Evolutionary conservation across 1,139 yeast genomes (phyloP).

Genomic region (Martiniozyma asiatica): DNA sequence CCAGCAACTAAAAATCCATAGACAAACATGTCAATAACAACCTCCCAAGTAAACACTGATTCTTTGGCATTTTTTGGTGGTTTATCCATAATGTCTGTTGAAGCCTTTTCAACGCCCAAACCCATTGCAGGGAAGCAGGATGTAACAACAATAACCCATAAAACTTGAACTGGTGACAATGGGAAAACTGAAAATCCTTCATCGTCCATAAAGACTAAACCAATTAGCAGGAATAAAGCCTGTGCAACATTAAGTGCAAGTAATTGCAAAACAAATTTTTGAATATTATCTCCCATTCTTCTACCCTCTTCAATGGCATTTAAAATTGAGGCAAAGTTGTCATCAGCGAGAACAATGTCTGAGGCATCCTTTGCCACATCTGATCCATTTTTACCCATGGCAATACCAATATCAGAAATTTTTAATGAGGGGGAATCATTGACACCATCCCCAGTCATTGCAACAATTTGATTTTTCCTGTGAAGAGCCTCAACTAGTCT

Average conservation of each 20-base stretch:
- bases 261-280: slow-evolving; percentile 70
- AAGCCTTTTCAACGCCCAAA: slow-evolving; percentile 61
- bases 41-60: slow-evolving; percentile 58
- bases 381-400: slow-evolving; percentile 77
- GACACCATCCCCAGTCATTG: slow-evolving; percentile 86
- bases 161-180: slow-evolving; percentile 65
- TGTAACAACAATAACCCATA: slow-evolving; percentile 71
- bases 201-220: slow-evolving; percentile 55
- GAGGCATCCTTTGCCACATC: slow-evolving; percentile 78
- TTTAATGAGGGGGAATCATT: slow-evolving; percentile 76
- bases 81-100: slow-evolving; percentile 51
- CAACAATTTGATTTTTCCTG: slow-evolving; percentile 57
- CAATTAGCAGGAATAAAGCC: slow-evolving; percentile 58
- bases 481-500: slow-evolving; percentile 77
- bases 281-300: slow-evolving; percentile 70
- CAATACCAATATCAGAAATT: slow-evolving; percentile 75
- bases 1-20: slow-evolving; percentile 70
- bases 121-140: slow-evolving; percentile 85
- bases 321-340: slow-evolving; percentile 65
- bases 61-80: slow-evolving; percentile 51
- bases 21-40: slow-evolving; percentile 59
- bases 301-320: slow-evolving; percentile 78
- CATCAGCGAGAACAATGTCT: slow-evolving; percentile 64
- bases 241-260: slow-evolving; percentile 73
- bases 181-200: slow-evolving; percentile 61